Evolutionary conservation across 2,329 filamentous ascomycete genomes (phyloP).

Genomic region (Meredithiella fracta): DNA sequence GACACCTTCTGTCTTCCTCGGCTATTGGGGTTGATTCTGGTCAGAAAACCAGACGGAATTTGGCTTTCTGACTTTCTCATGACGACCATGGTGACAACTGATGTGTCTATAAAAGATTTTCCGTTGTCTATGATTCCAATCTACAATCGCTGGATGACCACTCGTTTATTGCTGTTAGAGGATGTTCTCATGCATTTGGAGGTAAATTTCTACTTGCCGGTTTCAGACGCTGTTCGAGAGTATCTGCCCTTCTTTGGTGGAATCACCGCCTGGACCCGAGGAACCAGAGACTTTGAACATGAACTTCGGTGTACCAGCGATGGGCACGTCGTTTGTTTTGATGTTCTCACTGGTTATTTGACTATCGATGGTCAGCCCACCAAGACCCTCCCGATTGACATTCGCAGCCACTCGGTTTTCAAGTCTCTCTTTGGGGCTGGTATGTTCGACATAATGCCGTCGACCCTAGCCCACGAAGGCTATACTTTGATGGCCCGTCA

Average conservation of each 20-base stretch:
- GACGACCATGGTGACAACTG: neutral
- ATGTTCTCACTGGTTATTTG: slow-evolving; percentile 34
- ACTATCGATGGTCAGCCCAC: slow-evolving; percentile 35
- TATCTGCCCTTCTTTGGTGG: neutral
- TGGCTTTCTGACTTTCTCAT: neutral
- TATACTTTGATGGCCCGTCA: slow-evolving; percentile 18
- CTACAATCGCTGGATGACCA: neutral
- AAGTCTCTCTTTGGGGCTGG: slow-evolving; percentile 27
- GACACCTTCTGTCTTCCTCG: slow-evolving; percentile 1
- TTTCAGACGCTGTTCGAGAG: neutral
- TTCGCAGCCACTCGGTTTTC: slow-evolving; percentile 27
- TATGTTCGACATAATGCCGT: slow-evolving; percentile 29
- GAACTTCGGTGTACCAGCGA: neutral
- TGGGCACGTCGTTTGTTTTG: slow-evolving; percentile 20
- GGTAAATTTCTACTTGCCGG: neutral
- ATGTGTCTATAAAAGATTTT: neutral
- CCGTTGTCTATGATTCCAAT: neutral
- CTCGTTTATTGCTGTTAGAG: neutral
- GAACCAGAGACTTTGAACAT: neutral
- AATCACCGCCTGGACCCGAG: neutral
- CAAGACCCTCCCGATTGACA: slow-evolving; percentile 29
- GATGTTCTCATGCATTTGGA: neutral
- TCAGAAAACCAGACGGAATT: neutral
- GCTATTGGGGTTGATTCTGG: neutral
- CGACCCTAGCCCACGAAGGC: slow-evolving; percentile 18